Conservation (phyloP, 257 asterid species). For the Scutellaria baicalensis region DNA sequence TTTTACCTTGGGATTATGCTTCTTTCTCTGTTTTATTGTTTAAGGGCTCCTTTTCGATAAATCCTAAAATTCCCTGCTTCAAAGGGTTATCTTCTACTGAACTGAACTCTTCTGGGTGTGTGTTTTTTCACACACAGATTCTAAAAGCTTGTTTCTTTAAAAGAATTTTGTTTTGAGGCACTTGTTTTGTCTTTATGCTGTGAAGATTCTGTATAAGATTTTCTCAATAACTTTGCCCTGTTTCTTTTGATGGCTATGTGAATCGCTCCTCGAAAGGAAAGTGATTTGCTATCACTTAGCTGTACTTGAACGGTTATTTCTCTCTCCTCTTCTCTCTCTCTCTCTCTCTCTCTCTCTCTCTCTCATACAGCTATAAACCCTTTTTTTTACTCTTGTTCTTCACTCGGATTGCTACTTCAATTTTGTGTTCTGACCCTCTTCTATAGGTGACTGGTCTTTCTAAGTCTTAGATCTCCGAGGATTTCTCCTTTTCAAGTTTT, state of each 20-base stretch:
- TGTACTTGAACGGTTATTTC: conserved; percentile 1
- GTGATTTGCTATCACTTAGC: neutral
- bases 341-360: neutral
- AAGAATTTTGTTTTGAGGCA: neutral
- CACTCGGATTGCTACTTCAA: neutral
- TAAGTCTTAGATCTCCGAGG: conserved; percentile 11
- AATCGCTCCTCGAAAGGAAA: neutral
- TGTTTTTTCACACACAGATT: neutral
- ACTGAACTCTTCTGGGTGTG: neutral
- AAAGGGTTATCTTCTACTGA: neutral
- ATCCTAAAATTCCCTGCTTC: neutral
- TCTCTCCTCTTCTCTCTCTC: neutral
- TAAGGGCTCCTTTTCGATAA: neutral
- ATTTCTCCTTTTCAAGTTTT: neutral
- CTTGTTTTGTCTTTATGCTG: conserved; percentile 6
- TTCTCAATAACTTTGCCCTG: neutral
- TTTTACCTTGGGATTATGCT: neutral
- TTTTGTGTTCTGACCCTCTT: conserved; percentile 4
- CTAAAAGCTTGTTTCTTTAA: neutral
- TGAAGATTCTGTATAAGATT: conserved; percentile 1
- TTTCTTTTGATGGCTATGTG: neutral
- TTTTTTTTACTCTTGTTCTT: neutral
- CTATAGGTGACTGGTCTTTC: conserved; percentile 15
- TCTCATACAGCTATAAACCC: neutral
- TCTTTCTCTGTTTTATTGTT: neutral